phyloP scores from a whole-genome alignment of 2,329 filamentous ascomycete genomes.

The Penicillium sp. region DNA sequence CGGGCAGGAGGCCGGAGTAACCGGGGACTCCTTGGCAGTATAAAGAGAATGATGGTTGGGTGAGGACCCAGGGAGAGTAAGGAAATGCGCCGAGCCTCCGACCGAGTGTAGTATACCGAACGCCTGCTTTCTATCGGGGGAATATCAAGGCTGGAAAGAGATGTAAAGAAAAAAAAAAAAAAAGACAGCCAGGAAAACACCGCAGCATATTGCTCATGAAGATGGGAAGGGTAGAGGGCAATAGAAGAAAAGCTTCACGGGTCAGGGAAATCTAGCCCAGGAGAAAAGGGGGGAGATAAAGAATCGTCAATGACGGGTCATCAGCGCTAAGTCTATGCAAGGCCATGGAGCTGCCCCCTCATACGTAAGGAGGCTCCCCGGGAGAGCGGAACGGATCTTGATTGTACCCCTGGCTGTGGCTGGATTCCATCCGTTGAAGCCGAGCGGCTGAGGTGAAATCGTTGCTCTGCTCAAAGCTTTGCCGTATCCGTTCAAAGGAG shows the following conservation, averaged over 20 bases:
- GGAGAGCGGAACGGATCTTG: constrained; percentile 38
- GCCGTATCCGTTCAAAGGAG: constrained; percentile 82
- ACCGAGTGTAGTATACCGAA: constrained; percentile 36
- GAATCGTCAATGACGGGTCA: constrained; percentile 30
- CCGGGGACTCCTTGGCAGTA: constrained; percentile 9
- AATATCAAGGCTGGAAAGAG: constrained; percentile 35
- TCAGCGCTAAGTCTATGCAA: constrained; percentile 33
- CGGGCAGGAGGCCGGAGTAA: constrained; percentile 14
- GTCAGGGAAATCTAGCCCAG: constrained; percentile 30
- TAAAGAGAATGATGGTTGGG: constrained; percentile 15
- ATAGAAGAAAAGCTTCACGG: constrained; percentile 25
- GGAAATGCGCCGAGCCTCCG: constrained; percentile 37
- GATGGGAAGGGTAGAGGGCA: constrained; percentile 15
- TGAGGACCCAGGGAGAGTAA: constrained; percentile 16
- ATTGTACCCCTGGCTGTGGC: constrained; percentile 38
- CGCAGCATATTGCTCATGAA: constrained; percentile 28
- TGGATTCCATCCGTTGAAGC: constrained; percentile 80
- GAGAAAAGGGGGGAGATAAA: constrained; percentile 32
- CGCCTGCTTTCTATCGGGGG: constrained; percentile 43
- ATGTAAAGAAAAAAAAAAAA: constrained; percentile 32
- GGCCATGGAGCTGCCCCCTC: constrained; percentile 24
- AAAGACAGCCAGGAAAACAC: constrained; percentile 23
- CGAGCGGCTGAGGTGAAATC: constrained; percentile 92
- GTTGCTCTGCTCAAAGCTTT: constrained; percentile 82
- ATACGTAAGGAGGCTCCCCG: constrained; percentile 36